These are phyloP conservation scores for Blastocystis sp. DNA, from an alignment of 352 stramenopile genomes.

Conservation along the genomic window DNA sequence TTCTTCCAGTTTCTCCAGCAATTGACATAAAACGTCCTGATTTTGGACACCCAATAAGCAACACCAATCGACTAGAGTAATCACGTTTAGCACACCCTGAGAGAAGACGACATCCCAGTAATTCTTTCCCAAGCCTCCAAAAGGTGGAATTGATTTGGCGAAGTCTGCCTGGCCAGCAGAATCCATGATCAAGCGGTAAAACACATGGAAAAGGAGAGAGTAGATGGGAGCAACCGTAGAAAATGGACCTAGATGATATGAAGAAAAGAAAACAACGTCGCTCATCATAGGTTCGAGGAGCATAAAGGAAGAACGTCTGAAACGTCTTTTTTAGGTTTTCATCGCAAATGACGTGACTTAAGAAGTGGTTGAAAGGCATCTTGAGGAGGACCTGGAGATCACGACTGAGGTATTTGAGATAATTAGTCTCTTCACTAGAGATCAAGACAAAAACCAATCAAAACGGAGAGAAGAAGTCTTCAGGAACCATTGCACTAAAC, in stretches of 20 bases:
- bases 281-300: conserved; percentile 15
- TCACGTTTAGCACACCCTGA: background rate
- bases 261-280: background rate
- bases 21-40: background rate
- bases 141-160: conserved; percentile 26
- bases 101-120: conserved; percentile 9
- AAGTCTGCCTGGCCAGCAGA: background rate
- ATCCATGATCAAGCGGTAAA: conserved; percentile 37
- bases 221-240: background rate
- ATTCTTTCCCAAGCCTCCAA: background rate
- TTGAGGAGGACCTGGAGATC: conserved; percentile 24
- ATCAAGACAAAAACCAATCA: background rate
- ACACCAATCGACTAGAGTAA: background rate
- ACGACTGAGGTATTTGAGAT: conserved; percentile 45
- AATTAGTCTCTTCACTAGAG: conserved; percentile 15
- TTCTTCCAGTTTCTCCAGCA: background rate
- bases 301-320: conserved; percentile 50
- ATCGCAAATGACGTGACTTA: conserved; percentile 42
- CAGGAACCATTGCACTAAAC: conserved; percentile 27
- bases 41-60: background rate
- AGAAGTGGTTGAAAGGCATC: conserved; percentile 59
- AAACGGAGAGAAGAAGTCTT: conserved; percentile 29
- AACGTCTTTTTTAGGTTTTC: background rate
- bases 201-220: conserved; percentile 4
- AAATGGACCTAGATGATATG: background rate